Evolutionary conservation across 176 grass and related monocot species (phyloP).

Genomic region (Panicum miliaceum): DNA sequence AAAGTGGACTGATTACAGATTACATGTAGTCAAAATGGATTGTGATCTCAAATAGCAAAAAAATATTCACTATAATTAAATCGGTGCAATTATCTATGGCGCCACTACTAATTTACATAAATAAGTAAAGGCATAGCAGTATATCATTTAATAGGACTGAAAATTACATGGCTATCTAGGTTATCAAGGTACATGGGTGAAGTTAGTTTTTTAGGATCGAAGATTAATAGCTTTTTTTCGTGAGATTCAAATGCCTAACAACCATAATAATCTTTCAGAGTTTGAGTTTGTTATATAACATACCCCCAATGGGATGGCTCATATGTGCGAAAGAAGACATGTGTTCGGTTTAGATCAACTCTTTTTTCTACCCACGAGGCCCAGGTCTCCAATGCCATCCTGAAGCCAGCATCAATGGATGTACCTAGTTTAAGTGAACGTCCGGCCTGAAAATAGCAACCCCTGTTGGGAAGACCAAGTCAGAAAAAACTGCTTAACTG

Average conservation of each 20-base stretch:
- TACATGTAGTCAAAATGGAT: background rate
- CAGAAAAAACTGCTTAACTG: background rate
- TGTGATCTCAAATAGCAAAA: background rate
- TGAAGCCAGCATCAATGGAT: constrained; percentile 79
- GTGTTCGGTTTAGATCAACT: constrained; percentile 77
- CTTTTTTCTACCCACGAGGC: constrained; percentile 78
- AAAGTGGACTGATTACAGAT: background rate
- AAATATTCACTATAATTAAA: background rate
- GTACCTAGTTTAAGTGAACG: constrained; percentile 80
- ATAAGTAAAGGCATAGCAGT: background rate
- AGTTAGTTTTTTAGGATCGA: background rate
- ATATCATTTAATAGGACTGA: background rate
- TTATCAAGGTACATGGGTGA: background rate
- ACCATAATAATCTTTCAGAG: background rate
- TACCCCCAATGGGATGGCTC: constrained; percentile 99
- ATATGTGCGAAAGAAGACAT: constrained; percentile 95
- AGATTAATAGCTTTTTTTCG: background rate
- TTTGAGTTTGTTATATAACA: constrained; percentile 21
- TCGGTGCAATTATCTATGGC: background rate
- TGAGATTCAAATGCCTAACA: background rate
- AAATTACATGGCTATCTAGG: background rate
- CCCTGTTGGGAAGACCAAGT: constrained; percentile 57
- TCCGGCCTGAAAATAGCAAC: constrained; percentile 93
- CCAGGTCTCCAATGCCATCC: constrained; percentile 89
- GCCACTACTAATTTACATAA: background rate